phyloP scores from a whole-genome alignment of 1,284 basidiomycete genomes.

The Neonothopanus nambi region DNA sequence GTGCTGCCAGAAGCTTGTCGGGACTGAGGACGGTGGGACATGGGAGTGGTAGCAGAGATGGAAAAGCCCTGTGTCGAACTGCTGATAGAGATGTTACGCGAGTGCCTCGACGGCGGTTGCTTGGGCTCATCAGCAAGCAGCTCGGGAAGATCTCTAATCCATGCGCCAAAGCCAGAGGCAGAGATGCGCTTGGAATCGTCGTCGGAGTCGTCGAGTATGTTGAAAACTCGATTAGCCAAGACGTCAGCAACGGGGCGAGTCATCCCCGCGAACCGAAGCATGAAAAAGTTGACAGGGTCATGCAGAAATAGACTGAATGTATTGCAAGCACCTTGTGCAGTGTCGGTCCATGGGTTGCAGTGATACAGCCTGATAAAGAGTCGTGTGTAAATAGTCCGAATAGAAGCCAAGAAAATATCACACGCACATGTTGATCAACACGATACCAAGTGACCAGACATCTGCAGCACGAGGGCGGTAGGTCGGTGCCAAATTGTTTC shows the following conservation, averaged over 20 bases:
- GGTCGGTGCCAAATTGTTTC: conserved; percentile 92
- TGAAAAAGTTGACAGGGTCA: conserved; percentile 84
- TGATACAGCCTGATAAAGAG: conserved; percentile 80
- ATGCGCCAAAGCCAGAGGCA: conserved; percentile 84
- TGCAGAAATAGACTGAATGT: conserved; percentile 86
- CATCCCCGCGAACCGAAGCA: conserved; percentile 91
- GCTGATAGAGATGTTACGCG: conserved; percentile 53
- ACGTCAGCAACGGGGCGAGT: conserved; percentile 85
- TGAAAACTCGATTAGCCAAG: conserved; percentile 85
- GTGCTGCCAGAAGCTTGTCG: conserved; percentile 51
- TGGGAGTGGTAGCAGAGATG: conserved; percentile 58
- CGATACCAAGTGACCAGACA: conserved; percentile 98
- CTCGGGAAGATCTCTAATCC: conserved; percentile 81
- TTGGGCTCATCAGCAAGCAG: conserved; percentile 51
- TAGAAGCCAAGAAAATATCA: conserved; percentile 14
- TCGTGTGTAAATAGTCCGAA: conserved; percentile 15
- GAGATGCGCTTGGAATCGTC: conserved; percentile 65
- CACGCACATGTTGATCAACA: conserved; percentile 92
- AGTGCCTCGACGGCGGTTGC: conserved; percentile 35
- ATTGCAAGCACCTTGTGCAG: conserved; percentile 70
- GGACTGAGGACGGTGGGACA: conserved; percentile 68
- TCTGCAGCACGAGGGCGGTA: conserved; percentile 95
- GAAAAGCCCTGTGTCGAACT: conserved; percentile 63
- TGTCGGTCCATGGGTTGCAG: conserved; percentile 97
- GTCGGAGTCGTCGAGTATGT: conserved; percentile 65